Conservation (phyloP, 2,329 filamentous ascomycete genomes). For the Phyllosticta ampelicida region DNA sequence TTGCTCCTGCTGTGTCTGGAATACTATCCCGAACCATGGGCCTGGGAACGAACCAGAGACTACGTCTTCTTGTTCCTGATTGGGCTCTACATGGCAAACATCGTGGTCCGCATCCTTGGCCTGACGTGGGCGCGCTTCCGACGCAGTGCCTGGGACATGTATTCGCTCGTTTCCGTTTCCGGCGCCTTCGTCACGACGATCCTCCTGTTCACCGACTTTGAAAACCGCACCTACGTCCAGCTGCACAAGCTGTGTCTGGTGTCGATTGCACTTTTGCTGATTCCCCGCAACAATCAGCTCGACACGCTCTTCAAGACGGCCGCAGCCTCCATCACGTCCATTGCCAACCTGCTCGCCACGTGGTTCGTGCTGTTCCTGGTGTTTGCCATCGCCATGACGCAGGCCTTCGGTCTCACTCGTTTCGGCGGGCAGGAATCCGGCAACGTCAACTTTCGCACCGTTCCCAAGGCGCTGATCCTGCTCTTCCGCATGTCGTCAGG, state of each 20-base stretch:
- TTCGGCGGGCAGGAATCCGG: slow-evolving; percentile 63
- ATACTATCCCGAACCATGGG: slow-evolving; percentile 62
- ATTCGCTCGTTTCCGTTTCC: slow-evolving; percentile 66
- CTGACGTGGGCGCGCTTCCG: slow-evolving; percentile 88
- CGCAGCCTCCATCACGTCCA: slow-evolving; percentile 81
- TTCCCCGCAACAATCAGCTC: slow-evolving; percentile 90
- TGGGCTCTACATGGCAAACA: slow-evolving; percentile 71
- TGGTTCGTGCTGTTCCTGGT: slow-evolving; percentile 97
- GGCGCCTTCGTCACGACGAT: slow-evolving; percentile 77
- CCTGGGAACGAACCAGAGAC: slow-evolving; percentile 61
- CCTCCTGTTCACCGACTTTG: slow-evolving; percentile 53
- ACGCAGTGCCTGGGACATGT: slow-evolving; percentile 91
- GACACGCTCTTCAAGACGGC: slow-evolving; percentile 99
- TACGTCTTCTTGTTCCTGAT: slow-evolving; percentile 72
- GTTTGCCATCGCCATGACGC: slow-evolving; percentile 91
- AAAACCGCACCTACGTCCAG: slow-evolving; percentile 55
- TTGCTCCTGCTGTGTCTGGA: slow-evolving; percentile 74
- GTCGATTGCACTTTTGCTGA: slow-evolving; percentile 76
- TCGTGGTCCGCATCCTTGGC: slow-evolving; percentile 72
- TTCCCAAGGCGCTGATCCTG: slow-evolving; percentile 86
- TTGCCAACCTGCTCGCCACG: slow-evolving; percentile 84
- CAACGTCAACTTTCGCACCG: slow-evolving; percentile 86
- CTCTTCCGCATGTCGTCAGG: slow-evolving; percentile 89
- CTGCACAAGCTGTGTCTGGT: slow-evolving; percentile 93
- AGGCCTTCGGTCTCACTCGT: slow-evolving; percentile 87